Conservation (phyloP, 1,284 basidiomycete species). For the Cutaneotrichosporon cavernicola region DNA sequence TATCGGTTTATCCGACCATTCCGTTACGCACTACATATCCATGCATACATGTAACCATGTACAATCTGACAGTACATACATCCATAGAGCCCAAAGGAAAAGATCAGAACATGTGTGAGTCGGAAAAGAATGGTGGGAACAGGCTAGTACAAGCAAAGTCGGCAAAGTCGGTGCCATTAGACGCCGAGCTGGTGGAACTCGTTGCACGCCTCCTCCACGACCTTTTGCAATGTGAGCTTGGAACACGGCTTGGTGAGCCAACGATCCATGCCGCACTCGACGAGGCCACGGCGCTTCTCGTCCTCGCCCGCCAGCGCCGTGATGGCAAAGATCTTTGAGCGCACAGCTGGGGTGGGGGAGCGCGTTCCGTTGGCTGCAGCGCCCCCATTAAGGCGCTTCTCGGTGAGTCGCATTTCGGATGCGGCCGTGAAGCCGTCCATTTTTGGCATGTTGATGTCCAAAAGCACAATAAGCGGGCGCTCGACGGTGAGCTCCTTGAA, state of each 20-base stretch:
- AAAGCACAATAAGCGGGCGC: conserved; percentile 36
- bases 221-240: conserved; percentile 37
- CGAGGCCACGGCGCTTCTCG: conserved; percentile 41
- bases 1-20: not conserved
- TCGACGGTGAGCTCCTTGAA: conserved; percentile 34
- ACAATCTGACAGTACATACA: conserved; percentile 4
- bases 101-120: not conserved
- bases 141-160: not conserved
- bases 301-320: conserved; percentile 48
- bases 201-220: conserved; percentile 31
- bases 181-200: not conserved
- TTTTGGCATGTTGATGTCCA: conserved; percentile 53
- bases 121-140: not conserved
- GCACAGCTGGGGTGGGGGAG: conserved; percentile 2
- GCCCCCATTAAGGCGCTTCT: conserved; percentile 27
- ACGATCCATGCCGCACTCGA: conserved; percentile 47
- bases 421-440: conserved; percentile 50
- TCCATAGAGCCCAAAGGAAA: not conserved
- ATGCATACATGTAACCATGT: conserved; percentile 1
- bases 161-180: not conserved
- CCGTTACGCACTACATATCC: not conserved
- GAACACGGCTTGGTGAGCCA: conserved; percentile 48
- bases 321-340: conserved; percentile 50
- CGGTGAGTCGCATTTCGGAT: conserved; percentile 41
- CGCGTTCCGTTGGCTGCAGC: not conserved